phyloP scores from a whole-genome alignment of 495 filamentous ascomycete genomes.

The Hypoxylon cercidicola region DNA sequence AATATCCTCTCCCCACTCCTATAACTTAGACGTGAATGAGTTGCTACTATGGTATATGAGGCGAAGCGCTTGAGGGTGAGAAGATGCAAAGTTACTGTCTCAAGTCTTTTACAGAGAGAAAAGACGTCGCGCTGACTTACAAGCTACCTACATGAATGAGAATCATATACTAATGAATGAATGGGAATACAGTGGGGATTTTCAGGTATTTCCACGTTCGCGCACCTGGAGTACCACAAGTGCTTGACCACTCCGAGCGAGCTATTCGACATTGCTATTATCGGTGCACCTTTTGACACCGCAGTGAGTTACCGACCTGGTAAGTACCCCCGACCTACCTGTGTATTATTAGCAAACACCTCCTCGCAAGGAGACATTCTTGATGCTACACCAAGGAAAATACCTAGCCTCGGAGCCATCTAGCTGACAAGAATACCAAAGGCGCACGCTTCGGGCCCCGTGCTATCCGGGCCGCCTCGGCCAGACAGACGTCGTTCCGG shows the following conservation, averaged over 20 bases:
- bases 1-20: not conserved
- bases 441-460: slow-evolving; percentile 85
- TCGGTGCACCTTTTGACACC: slow-evolving; percentile 88
- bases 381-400: not conserved
- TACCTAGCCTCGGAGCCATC: no score
- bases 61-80: not conserved
- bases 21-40: not conserved
- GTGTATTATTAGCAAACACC: not conserved
- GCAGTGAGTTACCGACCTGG: slow-evolving; percentile 83
- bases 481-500: slow-evolving; percentile 75
- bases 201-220: slow-evolving; percentile 82
- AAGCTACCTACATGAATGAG: not conserved
- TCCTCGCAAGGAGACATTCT: not conserved
- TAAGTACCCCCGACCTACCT: slow-evolving; percentile 40
- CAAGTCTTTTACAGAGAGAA: not conserved
- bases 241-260: slow-evolving; percentile 75
- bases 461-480: slow-evolving; percentile 81
- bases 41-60: not conserved
- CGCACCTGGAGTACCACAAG: slow-evolving; percentile 77
- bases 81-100: not conserved
- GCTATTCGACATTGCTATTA: slow-evolving; percentile 79
- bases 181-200: slow-evolving; percentile 70
- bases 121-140: not conserved
- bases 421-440: slow-evolving; percentile 30
- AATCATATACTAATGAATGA: slow-evolving; percentile 9